Conservation (phyloP, 176 grass and related monocot genomes). For the Coix lacrymajobi region DNA sequence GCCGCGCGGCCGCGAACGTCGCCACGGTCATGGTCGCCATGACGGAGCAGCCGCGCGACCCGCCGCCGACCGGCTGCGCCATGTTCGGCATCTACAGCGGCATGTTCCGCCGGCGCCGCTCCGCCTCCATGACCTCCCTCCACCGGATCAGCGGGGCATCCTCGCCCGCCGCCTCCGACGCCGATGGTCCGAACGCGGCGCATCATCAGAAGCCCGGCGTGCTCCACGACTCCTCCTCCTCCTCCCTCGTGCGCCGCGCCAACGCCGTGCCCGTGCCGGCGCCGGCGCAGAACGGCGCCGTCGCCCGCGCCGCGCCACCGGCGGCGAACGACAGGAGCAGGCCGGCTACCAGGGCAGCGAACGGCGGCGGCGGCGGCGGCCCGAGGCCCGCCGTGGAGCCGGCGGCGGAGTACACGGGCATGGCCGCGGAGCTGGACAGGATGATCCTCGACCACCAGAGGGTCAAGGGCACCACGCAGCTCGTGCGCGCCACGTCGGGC, state of each 20-base stretch:
- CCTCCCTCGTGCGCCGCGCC: conserved; percentile 25
- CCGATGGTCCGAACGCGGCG: neutral
- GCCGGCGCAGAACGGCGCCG: neutral
- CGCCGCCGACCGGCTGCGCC: conserved; percentile 60
- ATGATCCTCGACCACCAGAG: conserved; percentile 72
- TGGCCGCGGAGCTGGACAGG: conserved; percentile 77
- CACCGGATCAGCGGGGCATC: conserved; percentile 19
- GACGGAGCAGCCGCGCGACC: conserved; percentile 48
- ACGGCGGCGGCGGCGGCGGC: neutral
- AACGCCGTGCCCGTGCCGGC: neutral
- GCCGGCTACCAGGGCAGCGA: neutral
- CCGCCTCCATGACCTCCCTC: conserved; percentile 57
- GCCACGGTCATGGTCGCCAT: conserved; percentile 26
- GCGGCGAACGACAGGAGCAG: neutral
- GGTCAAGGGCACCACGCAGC: conserved; percentile 48
- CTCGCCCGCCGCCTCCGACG: neutral
- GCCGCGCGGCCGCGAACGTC: conserved; percentile 10
- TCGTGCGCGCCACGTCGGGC: conserved; percentile 73
- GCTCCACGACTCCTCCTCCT: conserved; percentile 25
- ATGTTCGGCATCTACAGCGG: conserved; percentile 63
- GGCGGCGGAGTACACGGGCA: conserved; percentile 47
- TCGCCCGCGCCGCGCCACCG: neutral
- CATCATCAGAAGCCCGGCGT: conserved; percentile 14
- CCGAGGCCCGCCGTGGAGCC: neutral
- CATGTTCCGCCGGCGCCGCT: conserved; percentile 72